Evolutionary conservation across 371 early-diverging fungal species (phyloP), one percentile per base, ranked within the genome.

Genomic region (Apophysomyces trapeziformis): DNA sequence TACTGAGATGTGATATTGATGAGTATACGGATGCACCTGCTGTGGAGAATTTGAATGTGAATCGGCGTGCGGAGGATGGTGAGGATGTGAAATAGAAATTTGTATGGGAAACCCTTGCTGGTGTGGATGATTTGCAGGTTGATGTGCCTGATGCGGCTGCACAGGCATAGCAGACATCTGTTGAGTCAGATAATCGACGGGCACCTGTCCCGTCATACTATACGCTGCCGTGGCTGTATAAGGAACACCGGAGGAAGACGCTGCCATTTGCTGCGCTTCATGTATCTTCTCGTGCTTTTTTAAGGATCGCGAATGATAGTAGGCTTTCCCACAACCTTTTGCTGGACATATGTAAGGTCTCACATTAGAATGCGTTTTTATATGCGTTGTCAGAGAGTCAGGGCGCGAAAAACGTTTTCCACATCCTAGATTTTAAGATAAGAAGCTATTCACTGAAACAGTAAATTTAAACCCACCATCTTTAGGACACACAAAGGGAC

Each of bases 301-400:
- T 9, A 93, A 79, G 0, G 92, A 92, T 36, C 94, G 83, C 1
- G 91, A 86, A 66, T 93, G 94, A 72, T 91, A 93, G 72, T 91
- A 92, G 6, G 92, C 89, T 66, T 91, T 91, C 18, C 84, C 80
- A 67, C 93, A 93, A 14, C 80, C 84, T 43, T 86, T 75, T 4
- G 77, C 68, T 7, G 71, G 58, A 63, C 93, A 93, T 14, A 85
- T 75, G 68, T 78, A 92, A 0, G 93, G 93, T 38, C 92, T 85
- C 54, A 91, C 74, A 63, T 90, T 90, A 5, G 92, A 90, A 69
- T 96, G 96, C 0, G 95, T 95, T 77, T 93, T 93, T 47, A 93
- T 85, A 65, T 96, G 96, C 9, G 95, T 94, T 37, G 92, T 90
- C 39, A 96, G 81, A 6, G 94, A 94, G 72, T 96, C 96, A 44